Conservation (phyloP, 257 asterid genomes). For the Anisodus acutangulus region DNA sequence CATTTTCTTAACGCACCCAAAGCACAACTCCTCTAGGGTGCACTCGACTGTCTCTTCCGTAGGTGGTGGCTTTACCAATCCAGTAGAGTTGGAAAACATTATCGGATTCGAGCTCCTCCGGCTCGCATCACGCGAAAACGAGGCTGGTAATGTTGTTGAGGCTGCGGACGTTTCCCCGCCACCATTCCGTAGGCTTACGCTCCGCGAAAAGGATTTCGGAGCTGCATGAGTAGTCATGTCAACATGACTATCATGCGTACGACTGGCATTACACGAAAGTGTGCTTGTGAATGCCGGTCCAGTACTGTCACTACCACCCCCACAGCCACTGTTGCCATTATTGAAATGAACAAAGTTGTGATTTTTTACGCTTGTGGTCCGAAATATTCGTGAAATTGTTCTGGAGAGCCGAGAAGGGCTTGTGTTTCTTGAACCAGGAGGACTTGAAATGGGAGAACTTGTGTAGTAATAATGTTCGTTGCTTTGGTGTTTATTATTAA, state of each 20-base stretch:
- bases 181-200: slow-evolving; percentile 43
- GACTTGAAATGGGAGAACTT: slow-evolving; percentile 47
- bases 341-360: slow-evolving; percentile 1
- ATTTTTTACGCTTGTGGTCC: slow-evolving; percentile 41
- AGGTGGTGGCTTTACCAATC: slow-evolving; percentile 61
- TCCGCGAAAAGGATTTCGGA: slow-evolving; percentile 38
- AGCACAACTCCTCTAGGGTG: slow-evolving; percentile 80
- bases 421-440: slow-evolving; percentile 33
- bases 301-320: not conserved
- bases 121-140: slow-evolving; percentile 50
- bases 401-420: slow-evolving; percentile 36
- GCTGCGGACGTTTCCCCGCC: slow-evolving; percentile 17
- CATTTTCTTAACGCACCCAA: slow-evolving; percentile 70
- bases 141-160: slow-evolving; percentile 21
- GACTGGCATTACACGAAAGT: slow-evolving; percentile 3
- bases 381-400: slow-evolving; percentile 40
- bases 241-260: not conserved
- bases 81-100: slow-evolving; percentile 60
- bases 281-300: slow-evolving; percentile 7
- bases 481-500: slow-evolving; percentile 26
- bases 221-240: slow-evolving; percentile 23
- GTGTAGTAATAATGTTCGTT: slow-evolving; percentile 32
- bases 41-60: slow-evolving; percentile 65
- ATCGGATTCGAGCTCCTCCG: slow-evolving; percentile 52
- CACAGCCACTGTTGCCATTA: not conserved